Conservation (phyloP, 805 yeast species). For the Sungouiozyma ichnusensis region DNA sequence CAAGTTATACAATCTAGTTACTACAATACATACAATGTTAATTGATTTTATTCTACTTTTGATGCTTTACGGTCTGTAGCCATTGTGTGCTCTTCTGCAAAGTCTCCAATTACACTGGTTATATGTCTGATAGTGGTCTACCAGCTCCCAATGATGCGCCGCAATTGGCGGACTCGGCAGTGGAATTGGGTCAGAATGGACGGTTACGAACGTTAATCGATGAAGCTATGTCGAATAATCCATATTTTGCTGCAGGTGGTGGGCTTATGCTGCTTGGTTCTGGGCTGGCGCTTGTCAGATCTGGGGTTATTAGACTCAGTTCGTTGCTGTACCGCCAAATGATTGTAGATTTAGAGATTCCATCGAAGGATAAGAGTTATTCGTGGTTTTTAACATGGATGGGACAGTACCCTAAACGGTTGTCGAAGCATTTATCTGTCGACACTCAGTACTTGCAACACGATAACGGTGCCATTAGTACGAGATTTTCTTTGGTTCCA, state of each 20-base stretch:
- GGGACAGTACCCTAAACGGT: constrained; percentile 66
- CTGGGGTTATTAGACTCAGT: constrained; percentile 52
- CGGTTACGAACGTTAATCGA: constrained; percentile 21
- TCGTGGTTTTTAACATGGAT: constrained; percentile 96
- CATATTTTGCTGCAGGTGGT: constrained; percentile 98
- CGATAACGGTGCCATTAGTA: constrained; percentile 81
- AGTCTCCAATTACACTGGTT: too few relatives aligned
- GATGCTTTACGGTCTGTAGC: too few relatives aligned
- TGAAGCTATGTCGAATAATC: constrained; percentile 58
- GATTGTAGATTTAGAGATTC: constrained; percentile 85
- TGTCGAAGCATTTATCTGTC: constrained; percentile 78
- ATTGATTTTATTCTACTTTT: too few relatives aligned
- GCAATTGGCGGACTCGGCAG: too few relatives aligned
- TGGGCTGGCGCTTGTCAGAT: constrained; percentile 65
- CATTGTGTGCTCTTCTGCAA: too few relatives aligned
- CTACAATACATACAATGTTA: too few relatives aligned
- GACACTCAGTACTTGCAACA: constrained; percentile 82
- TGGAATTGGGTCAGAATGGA: too few relatives aligned
- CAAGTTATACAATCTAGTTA: too few relatives aligned
- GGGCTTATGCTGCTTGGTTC: constrained; percentile 96
- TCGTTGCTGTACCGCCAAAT: constrained; percentile 68
- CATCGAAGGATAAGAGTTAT: constrained; percentile 87
- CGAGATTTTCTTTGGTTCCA: constrained; percentile 85
- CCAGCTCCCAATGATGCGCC: background rate
- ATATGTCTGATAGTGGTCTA: background rate